Percentiles rank a stretch among this genome's conserved stretches.
These are phyloP conservation scores for Trametes elegans DNA, from an alignment of 768 basidiomycete species.

Conservation along the genomic window DNA sequence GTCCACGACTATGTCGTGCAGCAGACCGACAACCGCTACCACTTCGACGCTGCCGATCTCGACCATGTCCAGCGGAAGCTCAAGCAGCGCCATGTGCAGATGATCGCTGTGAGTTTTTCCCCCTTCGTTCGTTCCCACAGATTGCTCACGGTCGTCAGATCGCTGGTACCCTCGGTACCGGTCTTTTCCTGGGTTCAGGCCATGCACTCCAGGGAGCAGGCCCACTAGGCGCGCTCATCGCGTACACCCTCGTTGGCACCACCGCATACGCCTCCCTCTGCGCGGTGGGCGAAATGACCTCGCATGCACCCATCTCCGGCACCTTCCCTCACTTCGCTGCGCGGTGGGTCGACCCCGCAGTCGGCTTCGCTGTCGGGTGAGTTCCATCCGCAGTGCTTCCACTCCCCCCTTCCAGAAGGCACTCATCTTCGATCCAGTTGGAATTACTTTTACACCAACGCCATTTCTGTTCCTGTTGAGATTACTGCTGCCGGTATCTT, in stretches of 20 bases:
- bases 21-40: slow-evolving; percentile 29
- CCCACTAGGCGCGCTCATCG: slow-evolving; percentile 64
- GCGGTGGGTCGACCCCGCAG: slow-evolving; percentile 37
- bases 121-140: not conserved
- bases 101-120: slow-evolving; percentile 60
- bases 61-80: slow-evolving; percentile 72
- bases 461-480: slow-evolving; percentile 70
- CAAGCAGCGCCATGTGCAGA: slow-evolving; percentile 78
- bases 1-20: slow-evolving; percentile 25
- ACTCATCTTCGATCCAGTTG: slow-evolving; percentile 18
- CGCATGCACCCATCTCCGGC: slow-evolving; percentile 74
- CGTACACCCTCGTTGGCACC: slow-evolving; percentile 62
- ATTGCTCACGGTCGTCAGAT: slow-evolving; percentile 39
- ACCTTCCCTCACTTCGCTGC: slow-evolving; percentile 69
- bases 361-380: slow-evolving; percentile 34
- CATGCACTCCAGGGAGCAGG: slow-evolving; percentile 57
- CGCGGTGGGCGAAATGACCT: slow-evolving; percentile 77
- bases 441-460: slow-evolving; percentile 40
- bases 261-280: slow-evolving; percentile 68
- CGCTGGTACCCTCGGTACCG: slow-evolving; percentile 74
- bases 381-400: slow-evolving; percentile 3
- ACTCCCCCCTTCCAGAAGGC: not conserved
- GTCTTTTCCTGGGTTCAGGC: slow-evolving; percentile 72
- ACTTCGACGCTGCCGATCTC: slow-evolving; percentile 59
- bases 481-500: slow-evolving; percentile 70